Evolutionary conservation across 352 stramenopile species (phyloP).

Genomic region (Phytophthora citricola): DNA sequence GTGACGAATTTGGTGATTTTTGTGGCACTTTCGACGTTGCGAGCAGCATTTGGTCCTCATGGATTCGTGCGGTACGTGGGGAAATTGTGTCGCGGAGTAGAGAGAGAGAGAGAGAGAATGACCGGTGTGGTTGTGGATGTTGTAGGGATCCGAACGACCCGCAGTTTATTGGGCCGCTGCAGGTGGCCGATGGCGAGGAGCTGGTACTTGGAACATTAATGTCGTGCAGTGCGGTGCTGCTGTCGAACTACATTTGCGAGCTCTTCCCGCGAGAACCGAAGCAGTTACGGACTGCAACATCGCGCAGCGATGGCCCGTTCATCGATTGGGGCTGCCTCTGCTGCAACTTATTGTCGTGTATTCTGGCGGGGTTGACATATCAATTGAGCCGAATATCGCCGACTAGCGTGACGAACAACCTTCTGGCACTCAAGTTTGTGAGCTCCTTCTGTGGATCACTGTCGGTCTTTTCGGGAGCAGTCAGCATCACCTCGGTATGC

Average conservation of each 20-base stretch:
- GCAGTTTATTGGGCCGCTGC: slow-evolving; percentile 67
- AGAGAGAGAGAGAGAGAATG: too few relatives aligned
- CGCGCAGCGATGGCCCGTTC: slow-evolving; percentile 26
- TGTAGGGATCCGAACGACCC: slow-evolving; percentile 82
- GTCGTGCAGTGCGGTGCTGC: slow-evolving; percentile 66
- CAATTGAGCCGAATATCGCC: slow-evolving; percentile 55
- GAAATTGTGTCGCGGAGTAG: too few relatives aligned
- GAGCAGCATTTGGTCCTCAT: slow-evolving; percentile 53
- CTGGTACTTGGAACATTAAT: slow-evolving; percentile 76
- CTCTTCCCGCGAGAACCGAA: slow-evolving; percentile 28
- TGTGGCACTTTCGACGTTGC: slow-evolving; percentile 46
- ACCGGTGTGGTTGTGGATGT: neutral
- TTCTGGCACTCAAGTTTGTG: slow-evolving; percentile 79
- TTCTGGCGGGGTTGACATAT: slow-evolving; percentile 61
- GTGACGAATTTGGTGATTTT: slow-evolving; percentile 41
- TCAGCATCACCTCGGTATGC: slow-evolving; percentile 62
- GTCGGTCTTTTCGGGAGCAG: slow-evolving; percentile 64
- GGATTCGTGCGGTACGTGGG: slow-evolving; percentile 67
- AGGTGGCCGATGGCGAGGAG: slow-evolving; percentile 73
- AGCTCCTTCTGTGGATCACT: slow-evolving; percentile 79
- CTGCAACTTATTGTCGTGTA: slow-evolving; percentile 61
- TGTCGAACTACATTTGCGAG: slow-evolving; percentile 59
- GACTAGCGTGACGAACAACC: slow-evolving; percentile 50
- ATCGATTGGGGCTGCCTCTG: slow-evolving; percentile 68
- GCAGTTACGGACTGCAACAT: slow-evolving; percentile 19